Evolutionary conservation across 306 rosid genomes (phyloP), one percentile per base, ranked within the genome.

Genomic region (Gillenia trifoliata): DNA sequence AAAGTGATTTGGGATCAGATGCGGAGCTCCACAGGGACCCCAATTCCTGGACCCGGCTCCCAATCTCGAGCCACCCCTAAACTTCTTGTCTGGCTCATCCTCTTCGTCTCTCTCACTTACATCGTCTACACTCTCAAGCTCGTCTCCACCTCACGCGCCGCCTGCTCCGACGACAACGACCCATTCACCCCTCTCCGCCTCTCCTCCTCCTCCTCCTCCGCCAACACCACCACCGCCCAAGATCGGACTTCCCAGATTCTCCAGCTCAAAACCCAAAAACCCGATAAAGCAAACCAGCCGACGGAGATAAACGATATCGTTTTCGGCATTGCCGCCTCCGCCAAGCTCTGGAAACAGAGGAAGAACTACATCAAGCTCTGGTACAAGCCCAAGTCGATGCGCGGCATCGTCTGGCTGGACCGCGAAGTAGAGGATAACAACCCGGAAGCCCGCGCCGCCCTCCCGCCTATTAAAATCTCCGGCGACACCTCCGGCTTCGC

Each of bases 311-410:
- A 81, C 6, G 92, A 92, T 80, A 56, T 95, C 0, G 92, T 92
- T 3, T 95, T 95, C 81, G 99, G 99, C 55, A 92, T 95, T 69
- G 98, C 99, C 0, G 98, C 98, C 7, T 92, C 99, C 17, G 77
- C 97, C 2, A 95, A 89, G 79, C 89, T 95, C 0, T 95, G 99
- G 99, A 72, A 78, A 20, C 81, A 85, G 47, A 78, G 99, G 62
- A 92, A 89, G 81, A 79, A 86, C 73, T 95, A 95, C 93, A 92
- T 92, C 79, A 95, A 88, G 81, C 86, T 95, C 23, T 95, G 99
- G 99, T 95, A 86, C 85, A 84, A 73, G 25, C 78, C 89, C 20
- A 52, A 76, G 13, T 34, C 81, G 38, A 95, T 92, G 98, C 77
- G 93, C 29, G 99, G 96, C 1, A 67, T 92, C 25, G 98, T 95